Conservation (phyloP, 352 stramenopile genomes). For the Thraustochytrium striatum region DNA sequence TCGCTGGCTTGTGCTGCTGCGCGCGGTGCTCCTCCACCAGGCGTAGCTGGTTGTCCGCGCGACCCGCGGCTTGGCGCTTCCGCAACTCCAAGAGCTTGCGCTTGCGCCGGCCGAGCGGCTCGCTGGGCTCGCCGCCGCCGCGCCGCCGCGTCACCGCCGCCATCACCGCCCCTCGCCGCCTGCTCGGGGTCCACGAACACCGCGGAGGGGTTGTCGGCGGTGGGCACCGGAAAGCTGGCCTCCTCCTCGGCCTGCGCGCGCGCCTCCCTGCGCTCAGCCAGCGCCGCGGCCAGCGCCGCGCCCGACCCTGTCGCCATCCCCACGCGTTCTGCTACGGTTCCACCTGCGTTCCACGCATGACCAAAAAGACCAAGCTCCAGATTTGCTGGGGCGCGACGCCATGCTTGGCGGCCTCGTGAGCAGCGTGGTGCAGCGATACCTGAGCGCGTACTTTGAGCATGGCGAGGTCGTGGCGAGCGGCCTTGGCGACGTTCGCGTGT, state of each 20-base stretch:
- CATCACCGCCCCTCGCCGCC: neutral
- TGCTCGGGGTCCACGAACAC: slow-evolving; percentile 24
- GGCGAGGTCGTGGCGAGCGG: slow-evolving; percentile 17
- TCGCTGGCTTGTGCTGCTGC: neutral
- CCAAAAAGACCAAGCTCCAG: too few relatives aligned
- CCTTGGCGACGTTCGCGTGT: slow-evolving; percentile 12
- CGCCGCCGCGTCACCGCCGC: neutral
- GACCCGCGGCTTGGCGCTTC: slow-evolving; percentile 15
- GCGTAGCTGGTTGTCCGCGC: slow-evolving; percentile 8
- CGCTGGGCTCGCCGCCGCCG: neutral
- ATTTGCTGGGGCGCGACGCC: too few relatives aligned
- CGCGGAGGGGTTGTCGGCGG: neutral
- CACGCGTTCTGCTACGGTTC: too few relatives aligned
- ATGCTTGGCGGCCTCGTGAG: neutral
- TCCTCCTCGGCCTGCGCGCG: too few relatives aligned
- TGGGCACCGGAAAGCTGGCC: slow-evolving; percentile 18
- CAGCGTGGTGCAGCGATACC: slow-evolving; percentile 7
- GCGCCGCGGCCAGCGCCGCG: too few relatives aligned
- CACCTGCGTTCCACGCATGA: too few relatives aligned
- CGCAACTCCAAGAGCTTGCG: slow-evolving; percentile 5
- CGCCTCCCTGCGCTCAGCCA: too few relatives aligned
- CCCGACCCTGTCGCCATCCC: neutral
- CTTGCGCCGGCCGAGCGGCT: neutral
- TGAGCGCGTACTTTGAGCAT: slow-evolving; percentile 42
- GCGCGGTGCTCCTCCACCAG: slow-evolving; percentile 7